Conservation (phyloP, 176 grass and related monocot genomes). For the Oryza nivara region DNA sequence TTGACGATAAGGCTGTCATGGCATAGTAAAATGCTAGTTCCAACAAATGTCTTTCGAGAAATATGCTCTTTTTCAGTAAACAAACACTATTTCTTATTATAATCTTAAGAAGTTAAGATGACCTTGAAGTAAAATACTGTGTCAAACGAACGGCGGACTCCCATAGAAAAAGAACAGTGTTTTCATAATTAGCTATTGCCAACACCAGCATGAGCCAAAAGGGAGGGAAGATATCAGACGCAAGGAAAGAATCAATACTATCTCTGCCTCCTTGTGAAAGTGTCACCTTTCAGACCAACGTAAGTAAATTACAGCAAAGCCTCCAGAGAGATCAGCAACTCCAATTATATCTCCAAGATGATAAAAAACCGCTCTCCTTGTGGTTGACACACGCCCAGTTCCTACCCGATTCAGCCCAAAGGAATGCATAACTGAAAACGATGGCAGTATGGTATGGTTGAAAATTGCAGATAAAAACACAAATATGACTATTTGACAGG, state of each 20-base stretch:
- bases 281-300: not conserved
- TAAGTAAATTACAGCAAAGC: not conserved
- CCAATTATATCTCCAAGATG: not conserved
- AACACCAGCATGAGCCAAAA: not conserved
- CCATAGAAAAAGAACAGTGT: constrained; percentile 2
- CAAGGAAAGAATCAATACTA: not conserved
- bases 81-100: not conserved
- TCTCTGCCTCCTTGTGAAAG: not conserved
- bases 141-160: constrained; percentile 2
- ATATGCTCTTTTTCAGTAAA: not conserved
- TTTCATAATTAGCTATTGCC: not conserved
- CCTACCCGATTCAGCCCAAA: not conserved
- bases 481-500: not conserved
- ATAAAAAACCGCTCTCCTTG: not conserved
- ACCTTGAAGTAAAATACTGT: not conserved
- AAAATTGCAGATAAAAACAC: not conserved
- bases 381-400: constrained; percentile 9
- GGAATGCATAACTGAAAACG: not conserved
- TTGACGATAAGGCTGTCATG: not conserved
- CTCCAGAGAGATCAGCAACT: not conserved
- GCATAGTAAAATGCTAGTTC: not conserved
- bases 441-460: not conserved
- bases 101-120: not conserved
- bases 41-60: not conserved
- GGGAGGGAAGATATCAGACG: not conserved